Evolutionary conservation across 1,139 yeast species (phyloP).

Genomic region (Arxiozyma telluris): DNA sequence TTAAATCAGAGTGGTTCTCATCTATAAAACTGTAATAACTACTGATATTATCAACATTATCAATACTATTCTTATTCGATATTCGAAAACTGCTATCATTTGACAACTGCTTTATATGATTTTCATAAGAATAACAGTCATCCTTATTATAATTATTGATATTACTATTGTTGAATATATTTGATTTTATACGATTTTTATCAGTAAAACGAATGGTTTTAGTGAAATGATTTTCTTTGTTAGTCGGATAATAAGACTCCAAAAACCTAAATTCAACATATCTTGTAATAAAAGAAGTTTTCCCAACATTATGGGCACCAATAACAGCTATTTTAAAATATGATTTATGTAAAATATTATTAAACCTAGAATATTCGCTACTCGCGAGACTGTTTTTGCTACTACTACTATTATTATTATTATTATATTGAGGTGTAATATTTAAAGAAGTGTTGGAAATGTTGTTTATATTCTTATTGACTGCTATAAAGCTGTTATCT

Average conservation of each 20-base stretch:
- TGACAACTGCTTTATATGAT: neutral
- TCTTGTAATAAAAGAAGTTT: constrained; percentile 77
- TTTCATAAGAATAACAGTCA: neutral
- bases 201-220: constrained; percentile 45
- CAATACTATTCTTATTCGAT: neutral
- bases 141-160: too few relatives aligned
- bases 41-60: neutral
- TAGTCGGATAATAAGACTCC: constrained; percentile 82
- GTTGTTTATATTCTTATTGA: neutral
- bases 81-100: neutral
- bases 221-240: constrained; percentile 76
- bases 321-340: constrained; percentile 47
- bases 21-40: neutral
- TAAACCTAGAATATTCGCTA: neutral
- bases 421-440: neutral
- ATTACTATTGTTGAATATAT: neutral
- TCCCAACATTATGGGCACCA: constrained; percentile 86
- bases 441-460: neutral
- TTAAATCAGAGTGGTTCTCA: neutral
- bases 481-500: neutral
- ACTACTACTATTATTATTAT: neutral
- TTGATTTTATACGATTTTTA: constrained; percentile 39
- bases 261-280: constrained; percentile 85
- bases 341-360: neutral
- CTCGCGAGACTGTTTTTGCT: neutral